Base-by-base conservation (phyloP, 371 early-diverging fungal species). In the Apophysomyces variabilis region DNA sequence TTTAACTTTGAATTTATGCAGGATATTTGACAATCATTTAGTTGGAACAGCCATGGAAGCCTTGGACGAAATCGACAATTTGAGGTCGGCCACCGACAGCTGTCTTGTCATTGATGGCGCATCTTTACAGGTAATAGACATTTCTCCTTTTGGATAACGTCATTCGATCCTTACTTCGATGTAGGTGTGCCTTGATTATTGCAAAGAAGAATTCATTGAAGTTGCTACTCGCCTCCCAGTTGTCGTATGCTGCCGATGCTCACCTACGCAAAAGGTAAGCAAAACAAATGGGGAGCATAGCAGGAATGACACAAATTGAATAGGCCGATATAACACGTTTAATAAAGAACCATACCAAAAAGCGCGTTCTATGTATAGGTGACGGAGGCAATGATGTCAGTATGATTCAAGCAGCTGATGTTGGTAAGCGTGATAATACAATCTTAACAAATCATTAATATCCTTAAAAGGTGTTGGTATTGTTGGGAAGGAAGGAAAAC, bases 361-460 rank as follows among this genome's bases (percentile, higher is more conserved):
- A 92, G 64, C 83, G 92, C 4, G 92, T 96, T 5, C 90, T 92
- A 61, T 95, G 95, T 54, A 97, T 99, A 61, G 99, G 99, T 44
- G 99, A 99, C 79, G 99, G 99, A 58, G 99, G 99, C 57, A 99
- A 99, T 76, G 99, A 99, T 76, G 99, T 99, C 18, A 92, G 93
- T 38, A 99, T 99, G 99, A 99, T 99, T 66, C 96, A 96, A 72
- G 96, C 95, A 3, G 99, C 99, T 0, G 91, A 98, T 79, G 93
- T 99, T n/a, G 99, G 97, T 46, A 77, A 68, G 71, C 71, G 21
- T 9, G 26, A 16, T 14, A 16, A 11, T 44, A 26, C 39, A 5
- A 18, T 39, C 39, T 38, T 18, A 62, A 44, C 26, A 57, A 38
- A 38, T 18, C 2, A 14, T 46, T 26, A 3, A 16, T 43, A 11